These are phyloP conservation scores for Suhomyces yuchorum DNA, from an alignment of 1,139 yeast genomes.

Conservation along the genomic window DNA sequence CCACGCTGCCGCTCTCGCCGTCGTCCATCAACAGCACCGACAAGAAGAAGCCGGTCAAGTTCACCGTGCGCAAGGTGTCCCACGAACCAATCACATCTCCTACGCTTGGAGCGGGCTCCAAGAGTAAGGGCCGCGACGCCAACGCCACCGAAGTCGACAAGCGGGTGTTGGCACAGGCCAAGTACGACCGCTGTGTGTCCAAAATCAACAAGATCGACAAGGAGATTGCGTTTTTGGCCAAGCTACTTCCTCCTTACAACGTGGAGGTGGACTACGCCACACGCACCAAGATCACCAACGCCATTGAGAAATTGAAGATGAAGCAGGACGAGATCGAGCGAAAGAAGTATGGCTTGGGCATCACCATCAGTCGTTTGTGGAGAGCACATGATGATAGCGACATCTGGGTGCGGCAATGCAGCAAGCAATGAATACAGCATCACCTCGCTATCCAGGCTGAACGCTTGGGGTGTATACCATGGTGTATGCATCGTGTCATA, in stretches of 20 bases:
- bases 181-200: constrained; percentile 38
- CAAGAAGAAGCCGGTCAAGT: constrained; percentile 37
- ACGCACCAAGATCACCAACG: constrained; percentile 42
- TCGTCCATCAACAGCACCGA: constrained; percentile 10
- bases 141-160: constrained; percentile 14
- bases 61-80: constrained; percentile 47
- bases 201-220: constrained; percentile 43
- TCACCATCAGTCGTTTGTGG: constrained; percentile 48
- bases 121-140: constrained; percentile 10
- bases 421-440: constrained; percentile 14
- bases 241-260: constrained; percentile 48
- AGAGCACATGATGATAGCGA: constrained; percentile 47
- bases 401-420: constrained; percentile 44
- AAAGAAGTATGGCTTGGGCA: constrained; percentile 47
- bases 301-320: constrained; percentile 45
- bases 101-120: constrained; percentile 9
- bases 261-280: constrained; percentile 50
- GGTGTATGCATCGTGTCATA: no score
- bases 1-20: constrained; percentile 11
- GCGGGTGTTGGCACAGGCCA: constrained; percentile 32
- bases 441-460: background rate
- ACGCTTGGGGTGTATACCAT: background rate
- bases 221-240: constrained; percentile 42
- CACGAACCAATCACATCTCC: constrained; percentile 30
- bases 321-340: constrained; percentile 48